phyloP scores from a whole-genome alignment of 2,329 filamentous ascomycete species.

The Fonsecaea pedrosoi region DNA sequence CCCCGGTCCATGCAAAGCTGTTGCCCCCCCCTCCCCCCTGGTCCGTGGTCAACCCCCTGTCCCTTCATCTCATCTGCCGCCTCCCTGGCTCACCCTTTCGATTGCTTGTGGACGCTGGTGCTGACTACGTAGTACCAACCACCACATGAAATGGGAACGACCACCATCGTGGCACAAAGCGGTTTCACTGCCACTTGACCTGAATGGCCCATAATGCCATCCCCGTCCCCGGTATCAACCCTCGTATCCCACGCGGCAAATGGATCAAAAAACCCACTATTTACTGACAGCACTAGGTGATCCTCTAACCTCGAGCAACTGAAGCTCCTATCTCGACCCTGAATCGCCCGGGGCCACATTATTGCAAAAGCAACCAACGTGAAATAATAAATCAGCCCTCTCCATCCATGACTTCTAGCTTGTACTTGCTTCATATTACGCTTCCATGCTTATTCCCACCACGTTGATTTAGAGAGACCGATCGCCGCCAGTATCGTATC shows the following conservation, averaged over 20 bases:
- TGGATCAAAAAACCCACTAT: constrained; percentile 4
- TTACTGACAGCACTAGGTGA: constrained; percentile 8
- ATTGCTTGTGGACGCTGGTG: neutral
- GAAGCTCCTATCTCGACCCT: constrained; percentile 18
- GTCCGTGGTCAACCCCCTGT: neutral
- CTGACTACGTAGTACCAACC: constrained; percentile 11
- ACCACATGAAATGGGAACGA: constrained; percentile 8
- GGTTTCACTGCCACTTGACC: constrained; percentile 19
- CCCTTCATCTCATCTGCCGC: neutral
- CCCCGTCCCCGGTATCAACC: constrained; percentile 14
- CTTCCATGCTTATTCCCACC: constrained; percentile 3
- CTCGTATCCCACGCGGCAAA: constrained; percentile 32
- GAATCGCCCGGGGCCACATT: constrained; percentile 8
- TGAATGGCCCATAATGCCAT: constrained; percentile 7
- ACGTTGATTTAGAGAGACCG: constrained; percentile 5
- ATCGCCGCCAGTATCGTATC: neutral
- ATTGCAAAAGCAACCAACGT: constrained; percentile 9
- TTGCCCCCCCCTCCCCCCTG: neutral
- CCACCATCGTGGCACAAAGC: constrained; percentile 13
- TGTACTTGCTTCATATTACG: constrained; percentile 10
- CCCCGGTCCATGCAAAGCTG: neutral
- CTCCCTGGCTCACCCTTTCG: neutral
- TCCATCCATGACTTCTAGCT: constrained; percentile 15
- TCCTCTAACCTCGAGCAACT: constrained; percentile 8
- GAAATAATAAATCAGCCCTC: constrained; percentile 17